Conservation (phyloP, 805 yeast genomes). For the Limtongozyma cylindracea region DNA sequence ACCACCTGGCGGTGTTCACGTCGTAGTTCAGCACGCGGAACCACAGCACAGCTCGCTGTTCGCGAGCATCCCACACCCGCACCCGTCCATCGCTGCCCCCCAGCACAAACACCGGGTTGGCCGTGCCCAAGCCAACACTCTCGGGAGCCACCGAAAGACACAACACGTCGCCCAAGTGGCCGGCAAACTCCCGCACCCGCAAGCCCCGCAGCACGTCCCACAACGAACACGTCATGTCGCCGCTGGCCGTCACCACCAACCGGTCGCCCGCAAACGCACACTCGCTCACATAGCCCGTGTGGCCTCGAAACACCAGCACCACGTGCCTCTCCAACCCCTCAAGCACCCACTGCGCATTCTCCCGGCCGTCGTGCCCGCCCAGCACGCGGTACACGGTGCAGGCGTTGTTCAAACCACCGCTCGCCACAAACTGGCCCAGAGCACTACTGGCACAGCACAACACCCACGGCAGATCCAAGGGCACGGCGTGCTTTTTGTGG, state of each 20-base stretch:
- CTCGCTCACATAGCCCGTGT: conserved; percentile 59
- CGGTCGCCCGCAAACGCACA: conserved; percentile 37
- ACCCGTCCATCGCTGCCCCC: conserved; percentile 49
- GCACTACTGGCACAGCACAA: conserved; percentile 53
- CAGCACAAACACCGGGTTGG: conserved; percentile 18
- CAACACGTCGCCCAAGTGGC: conserved; percentile 52
- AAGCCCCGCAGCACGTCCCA: conserved; percentile 59
- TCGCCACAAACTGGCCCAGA: conserved; percentile 36
- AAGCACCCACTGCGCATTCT: conserved; percentile 1
- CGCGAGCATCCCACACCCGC: conserved; percentile 34
- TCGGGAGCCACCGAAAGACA: conserved; percentile 8
- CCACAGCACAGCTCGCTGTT: conserved; percentile 17
- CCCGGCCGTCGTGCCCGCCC: conserved; percentile 1
- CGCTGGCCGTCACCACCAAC: conserved; percentile 42
- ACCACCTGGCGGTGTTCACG: conserved; percentile 30
- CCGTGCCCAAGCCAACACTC: not conserved
- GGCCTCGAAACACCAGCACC: conserved; percentile 39
- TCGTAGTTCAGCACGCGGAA: conserved; percentile 36
- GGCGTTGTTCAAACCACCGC: conserved; percentile 64
- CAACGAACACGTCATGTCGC: conserved; percentile 53
- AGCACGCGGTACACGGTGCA: conserved; percentile 36
- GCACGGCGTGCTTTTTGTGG: conserved; percentile 41
- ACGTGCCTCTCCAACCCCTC: conserved; percentile 3
- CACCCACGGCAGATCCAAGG: conserved; percentile 59
- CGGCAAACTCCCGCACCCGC: conserved; percentile 24